Evolutionary conservation across 176 grass and related monocot genomes (phyloP).

Genomic region (Puccinellia tenuiflora): DNA sequence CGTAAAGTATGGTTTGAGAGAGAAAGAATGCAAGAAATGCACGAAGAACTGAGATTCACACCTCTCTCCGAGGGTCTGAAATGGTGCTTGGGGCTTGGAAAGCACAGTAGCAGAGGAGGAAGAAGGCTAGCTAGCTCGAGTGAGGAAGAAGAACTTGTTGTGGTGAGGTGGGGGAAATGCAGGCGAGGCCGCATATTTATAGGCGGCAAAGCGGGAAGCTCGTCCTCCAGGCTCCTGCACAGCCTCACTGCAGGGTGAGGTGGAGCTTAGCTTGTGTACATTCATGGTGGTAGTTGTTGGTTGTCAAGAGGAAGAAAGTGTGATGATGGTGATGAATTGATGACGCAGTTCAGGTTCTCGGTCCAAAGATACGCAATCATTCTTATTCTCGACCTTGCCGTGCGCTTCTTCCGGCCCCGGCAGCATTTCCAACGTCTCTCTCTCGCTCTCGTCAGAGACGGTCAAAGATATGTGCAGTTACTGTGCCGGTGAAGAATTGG

Average conservation of each 20-base stretch:
- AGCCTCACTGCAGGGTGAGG: not conserved
- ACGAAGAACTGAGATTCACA: not conserved
- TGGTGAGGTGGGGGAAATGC: not conserved
- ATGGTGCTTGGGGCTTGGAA: not conserved
- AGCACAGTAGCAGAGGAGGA: not conserved
- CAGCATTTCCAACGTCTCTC: not conserved
- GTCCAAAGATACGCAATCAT: conserved; percentile 35
- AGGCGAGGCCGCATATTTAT: not conserved
- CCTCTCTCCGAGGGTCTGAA: not conserved
- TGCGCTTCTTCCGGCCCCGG: not conserved
- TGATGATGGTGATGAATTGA: conserved; percentile 45
- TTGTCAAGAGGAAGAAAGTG: not conserved
- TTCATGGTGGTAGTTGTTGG: not conserved
- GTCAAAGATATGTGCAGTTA: not conserved
- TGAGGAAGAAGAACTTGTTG: not conserved
- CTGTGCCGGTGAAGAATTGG: not conserved
- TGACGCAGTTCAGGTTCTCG: conserved; percentile 15
- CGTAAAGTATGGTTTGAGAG: not conserved
- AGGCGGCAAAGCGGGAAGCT: not conserved
- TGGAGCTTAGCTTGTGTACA: not conserved
- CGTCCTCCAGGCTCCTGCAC: not conserved
- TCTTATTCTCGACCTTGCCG: not conserved
- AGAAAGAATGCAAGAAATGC: not conserved
- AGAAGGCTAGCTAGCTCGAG: not conserved
- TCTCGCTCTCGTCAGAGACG: not conserved